These are phyloP conservation scores for Phytophthora vignae DNA, from an alignment of 352 stramenopile genomes.

Conservation along the genomic window DNA sequence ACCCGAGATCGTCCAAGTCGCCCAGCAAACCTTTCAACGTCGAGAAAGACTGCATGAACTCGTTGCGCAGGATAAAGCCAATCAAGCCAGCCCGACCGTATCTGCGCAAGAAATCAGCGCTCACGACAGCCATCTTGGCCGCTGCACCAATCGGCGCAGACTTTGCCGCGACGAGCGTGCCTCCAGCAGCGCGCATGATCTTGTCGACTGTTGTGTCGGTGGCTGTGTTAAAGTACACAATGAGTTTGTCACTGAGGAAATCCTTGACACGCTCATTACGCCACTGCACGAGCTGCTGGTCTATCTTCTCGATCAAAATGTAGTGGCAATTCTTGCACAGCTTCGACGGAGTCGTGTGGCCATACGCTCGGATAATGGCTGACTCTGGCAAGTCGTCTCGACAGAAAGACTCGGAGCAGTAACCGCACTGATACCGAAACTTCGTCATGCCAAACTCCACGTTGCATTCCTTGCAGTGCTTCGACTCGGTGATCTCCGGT, in stretches of 20 bases:
- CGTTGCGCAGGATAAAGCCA: constrained; percentile 87
- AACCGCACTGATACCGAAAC: constrained; percentile 86
- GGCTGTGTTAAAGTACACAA: constrained; percentile 80
- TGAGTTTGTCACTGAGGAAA: constrained; percentile 69
- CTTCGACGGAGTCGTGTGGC: constrained; percentile 62
- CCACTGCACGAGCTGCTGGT: constrained; percentile 84
- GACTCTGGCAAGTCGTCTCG: constrained; percentile 71
- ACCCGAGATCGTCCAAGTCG: constrained; percentile 80
- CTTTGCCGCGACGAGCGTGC: constrained; percentile 80
- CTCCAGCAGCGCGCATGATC: constrained; percentile 81
- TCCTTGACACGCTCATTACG: constrained; percentile 82
- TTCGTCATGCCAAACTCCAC: constrained; percentile 85
- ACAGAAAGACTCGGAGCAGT: constrained; percentile 84
- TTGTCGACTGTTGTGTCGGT: constrained; percentile 89
- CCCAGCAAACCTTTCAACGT: constrained; percentile 84
- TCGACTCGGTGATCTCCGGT: constrained; percentile 68
- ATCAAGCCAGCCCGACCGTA: constrained; percentile 82
- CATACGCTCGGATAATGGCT: constrained; percentile 72
- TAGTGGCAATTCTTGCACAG: constrained; percentile 77
- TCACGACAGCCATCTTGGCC: constrained; percentile 87
- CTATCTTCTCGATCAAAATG: constrained; percentile 79
- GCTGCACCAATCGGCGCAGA: constrained; percentile 82
- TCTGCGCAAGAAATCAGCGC: constrained; percentile 86
- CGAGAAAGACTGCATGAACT: constrained; percentile 91
- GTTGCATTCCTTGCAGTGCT: constrained; percentile 74